A percentile compares a stretch with the other conserved stretches of the same genome.
These are phyloP conservation scores for Calycina herbarum DNA, from an alignment of 2,329 filamentous ascomycete genomes.

Conservation along the genomic window DNA sequence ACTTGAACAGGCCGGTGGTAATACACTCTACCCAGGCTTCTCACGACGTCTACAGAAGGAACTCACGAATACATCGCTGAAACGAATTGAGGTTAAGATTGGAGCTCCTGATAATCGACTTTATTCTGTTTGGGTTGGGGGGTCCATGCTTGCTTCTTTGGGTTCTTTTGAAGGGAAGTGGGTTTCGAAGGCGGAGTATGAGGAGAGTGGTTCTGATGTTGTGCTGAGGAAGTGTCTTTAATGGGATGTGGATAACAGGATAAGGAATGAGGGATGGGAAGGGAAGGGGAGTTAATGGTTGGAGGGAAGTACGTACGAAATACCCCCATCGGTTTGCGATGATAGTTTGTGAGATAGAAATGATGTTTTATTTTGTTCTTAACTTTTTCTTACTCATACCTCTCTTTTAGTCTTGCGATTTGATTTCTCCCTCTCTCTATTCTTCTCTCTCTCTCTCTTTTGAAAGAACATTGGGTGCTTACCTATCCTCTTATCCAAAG, in stretches of 20 bases:
- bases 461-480: too few species aligned
- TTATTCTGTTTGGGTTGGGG: conserved; percentile 99
- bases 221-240: conserved; percentile 99
- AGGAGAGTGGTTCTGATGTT: conserved; percentile 98
- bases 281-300: neutral
- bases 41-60: conserved; percentile 99
- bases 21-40: conserved; percentile 99
- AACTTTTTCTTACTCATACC: too few species aligned
- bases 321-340: too few species aligned
- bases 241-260: conserved; percentile 47
- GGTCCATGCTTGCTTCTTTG: conserved; percentile 98
- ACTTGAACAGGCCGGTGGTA: conserved; percentile 85
- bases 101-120: conserved; percentile 99
- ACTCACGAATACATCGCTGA: conserved; percentile 98
- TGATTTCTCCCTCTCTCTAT: too few species aligned
- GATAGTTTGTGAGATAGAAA: too few species aligned
- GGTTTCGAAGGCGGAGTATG: conserved; percentile 99
- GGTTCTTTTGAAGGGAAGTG: conserved; percentile 99
- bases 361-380: too few species aligned
- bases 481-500: too few species aligned
- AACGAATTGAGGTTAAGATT: conserved; percentile 99
- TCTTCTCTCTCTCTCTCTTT: too few species aligned
- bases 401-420: too few species aligned
- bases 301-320: too few species aligned
- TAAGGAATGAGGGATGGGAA: neutral